Percentiles rank a stretch among this genome's conserved stretches.
Conservation (phyloP, 805 yeast species). For the Lipomyces spencermartinsiae region DNA sequence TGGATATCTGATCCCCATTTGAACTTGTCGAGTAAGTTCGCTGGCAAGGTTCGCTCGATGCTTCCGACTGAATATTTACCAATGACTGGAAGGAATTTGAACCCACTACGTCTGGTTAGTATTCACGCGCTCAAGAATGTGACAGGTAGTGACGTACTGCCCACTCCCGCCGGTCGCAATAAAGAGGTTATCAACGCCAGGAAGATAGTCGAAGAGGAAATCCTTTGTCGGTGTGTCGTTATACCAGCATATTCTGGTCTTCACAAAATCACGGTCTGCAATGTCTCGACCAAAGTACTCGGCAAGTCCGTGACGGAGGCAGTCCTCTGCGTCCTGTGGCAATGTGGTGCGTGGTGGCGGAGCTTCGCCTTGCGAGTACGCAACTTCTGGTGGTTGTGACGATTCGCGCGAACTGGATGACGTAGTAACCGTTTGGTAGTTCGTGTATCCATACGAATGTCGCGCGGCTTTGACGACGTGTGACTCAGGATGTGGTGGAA, state of each 20-base stretch:
- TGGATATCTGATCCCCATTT: conserved; percentile 17
- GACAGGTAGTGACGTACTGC: conserved; percentile 38
- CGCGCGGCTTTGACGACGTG: conserved; percentile 37
- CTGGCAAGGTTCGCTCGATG: conserved; percentile 41
- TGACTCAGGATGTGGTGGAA: conserved; percentile 39
- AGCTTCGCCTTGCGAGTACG: conserved; percentile 22
- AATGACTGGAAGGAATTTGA: conserved; percentile 48
- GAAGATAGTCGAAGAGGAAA: conserved; percentile 44
- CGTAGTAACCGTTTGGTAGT: conserved; percentile 16
- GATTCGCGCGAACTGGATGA: conserved; percentile 15
- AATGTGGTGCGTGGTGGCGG: conserved; percentile 18
- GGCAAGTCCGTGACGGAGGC: conserved; percentile 21
- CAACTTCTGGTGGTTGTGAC: conserved; percentile 29
- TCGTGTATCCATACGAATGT: conserved; percentile 39
- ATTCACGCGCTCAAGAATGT: neutral
- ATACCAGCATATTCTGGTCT: conserved; percentile 53
- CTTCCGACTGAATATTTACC: conserved; percentile 47
- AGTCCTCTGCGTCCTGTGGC: conserved; percentile 33
- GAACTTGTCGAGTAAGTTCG: conserved; percentile 23
- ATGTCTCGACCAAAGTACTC: conserved; percentile 28
- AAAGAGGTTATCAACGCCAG: conserved; percentile 42
- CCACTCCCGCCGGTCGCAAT: conserved; percentile 50
- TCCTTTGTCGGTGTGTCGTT: conserved; percentile 48
- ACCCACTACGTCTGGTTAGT: conserved; percentile 37
- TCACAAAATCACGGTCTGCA: conserved; percentile 21